Conservation (phyloP, 768 basidiomycete species). For the Cyathus striatus region DNA sequence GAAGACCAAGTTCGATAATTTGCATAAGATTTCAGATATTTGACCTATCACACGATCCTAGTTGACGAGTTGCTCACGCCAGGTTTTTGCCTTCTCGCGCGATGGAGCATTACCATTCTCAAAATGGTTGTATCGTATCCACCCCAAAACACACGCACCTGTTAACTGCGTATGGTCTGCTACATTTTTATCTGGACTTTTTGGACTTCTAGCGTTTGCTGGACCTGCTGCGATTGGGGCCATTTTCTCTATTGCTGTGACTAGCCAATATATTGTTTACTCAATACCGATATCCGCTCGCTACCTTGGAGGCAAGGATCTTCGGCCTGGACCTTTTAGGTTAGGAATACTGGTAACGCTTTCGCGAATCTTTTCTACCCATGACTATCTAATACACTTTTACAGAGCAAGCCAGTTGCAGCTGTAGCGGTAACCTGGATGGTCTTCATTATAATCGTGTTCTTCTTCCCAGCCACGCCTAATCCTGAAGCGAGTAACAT, state of each 20-base stretch:
- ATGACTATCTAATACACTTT: neutral
- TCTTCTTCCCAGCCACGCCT: slow-evolving; percentile 58
- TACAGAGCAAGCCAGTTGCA: slow-evolving; percentile 53
- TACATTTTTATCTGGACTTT: slow-evolving; percentile 33
- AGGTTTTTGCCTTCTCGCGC: slow-evolving; percentile 59
- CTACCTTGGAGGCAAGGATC: slow-evolving; percentile 35
- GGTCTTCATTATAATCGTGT: slow-evolving; percentile 56
- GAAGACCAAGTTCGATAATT: too few relatives aligned
- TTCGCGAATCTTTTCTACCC: neutral
- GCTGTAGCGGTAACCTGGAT: slow-evolving; percentile 57
- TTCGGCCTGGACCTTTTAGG: slow-evolving; percentile 50
- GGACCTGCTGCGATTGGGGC: slow-evolving; percentile 45
- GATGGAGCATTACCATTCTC: slow-evolving; percentile 60
- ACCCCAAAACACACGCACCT: slow-evolving; percentile 44
- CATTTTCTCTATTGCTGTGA: slow-evolving; percentile 28
- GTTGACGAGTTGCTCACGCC: slow-evolving; percentile 28
- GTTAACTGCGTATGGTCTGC: slow-evolving; percentile 52
- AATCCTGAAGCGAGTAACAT: slow-evolving; percentile 39
- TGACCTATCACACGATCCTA: too few relatives aligned
- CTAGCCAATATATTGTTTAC: slow-evolving; percentile 27
- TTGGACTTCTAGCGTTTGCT: slow-evolving; percentile 49
- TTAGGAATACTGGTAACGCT: neutral
- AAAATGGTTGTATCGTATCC: slow-evolving; percentile 44
- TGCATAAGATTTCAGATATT: too few relatives aligned
- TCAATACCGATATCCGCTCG: slow-evolving; percentile 47